A percentile compares a stretch with the other conserved stretches of the same genome.
Evolutionary conservation across 208 protist genomes (phyloP).

Genomic region (Trypanosoma boissoni): DNA sequence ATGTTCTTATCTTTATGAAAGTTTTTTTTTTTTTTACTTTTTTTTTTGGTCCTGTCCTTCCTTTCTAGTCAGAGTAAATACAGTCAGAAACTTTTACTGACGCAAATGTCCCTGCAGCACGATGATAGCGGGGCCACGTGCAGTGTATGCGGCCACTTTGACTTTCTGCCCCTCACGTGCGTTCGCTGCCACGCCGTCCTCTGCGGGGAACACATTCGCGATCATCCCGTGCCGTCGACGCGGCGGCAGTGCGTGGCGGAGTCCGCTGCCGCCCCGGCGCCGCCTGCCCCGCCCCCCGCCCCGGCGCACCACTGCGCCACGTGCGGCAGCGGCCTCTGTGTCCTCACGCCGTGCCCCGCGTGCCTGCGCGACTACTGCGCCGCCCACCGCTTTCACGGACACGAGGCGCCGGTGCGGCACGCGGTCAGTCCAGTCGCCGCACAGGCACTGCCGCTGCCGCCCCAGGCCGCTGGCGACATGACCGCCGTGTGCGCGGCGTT

Average conservation of each 20-base stretch:
- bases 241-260: background rate
- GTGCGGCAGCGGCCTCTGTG: conserved; percentile 34
- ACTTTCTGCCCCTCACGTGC: conserved; percentile 65
- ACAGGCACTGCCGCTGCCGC: conserved; percentile 9
- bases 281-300: background rate
- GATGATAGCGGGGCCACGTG: conserved; percentile 50
- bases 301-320: conserved; percentile 21
- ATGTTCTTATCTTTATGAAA: too few species aligned
- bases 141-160: conserved; percentile 64
- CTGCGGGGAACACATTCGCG: conserved; percentile 49
- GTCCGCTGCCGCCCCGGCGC: background rate
- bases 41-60: background rate
- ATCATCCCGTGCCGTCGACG: conserved; percentile 31
- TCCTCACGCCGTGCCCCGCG: conserved; percentile 40
- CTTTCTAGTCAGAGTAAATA: background rate
- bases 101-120: conserved; percentile 59
- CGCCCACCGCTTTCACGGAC: conserved; percentile 61
- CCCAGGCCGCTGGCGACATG: background rate
- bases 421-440: background rate
- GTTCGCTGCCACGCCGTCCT: conserved; percentile 44
- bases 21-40: conserved; percentile 17
- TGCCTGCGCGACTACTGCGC: conserved; percentile 48
- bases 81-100: background rate
- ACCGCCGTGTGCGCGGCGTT: background rate
- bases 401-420: conserved; percentile 25